Percentiles rank a stretch among this genome's conserved stretches.
Evolutionary conservation across 2,329 filamentous ascomycete genomes (phyloP).

Genomic region (Alternaria rosae): DNA sequence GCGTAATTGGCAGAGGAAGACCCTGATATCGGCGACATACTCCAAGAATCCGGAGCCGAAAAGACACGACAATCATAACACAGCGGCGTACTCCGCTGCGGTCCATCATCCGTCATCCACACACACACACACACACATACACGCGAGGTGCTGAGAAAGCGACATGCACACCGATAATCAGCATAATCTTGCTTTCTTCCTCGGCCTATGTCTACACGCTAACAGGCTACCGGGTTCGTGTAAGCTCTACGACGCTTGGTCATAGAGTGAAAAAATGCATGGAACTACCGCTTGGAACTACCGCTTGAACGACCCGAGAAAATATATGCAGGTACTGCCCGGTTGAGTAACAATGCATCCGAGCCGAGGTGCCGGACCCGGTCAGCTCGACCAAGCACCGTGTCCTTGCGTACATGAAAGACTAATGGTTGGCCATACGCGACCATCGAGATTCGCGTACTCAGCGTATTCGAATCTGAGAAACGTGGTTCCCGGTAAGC

Average conservation of each 20-base stretch:
- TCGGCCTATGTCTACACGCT: background rate
- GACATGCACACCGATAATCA: background rate
- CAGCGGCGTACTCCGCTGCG: background rate
- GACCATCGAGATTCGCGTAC: background rate
- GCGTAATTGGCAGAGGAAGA: background rate
- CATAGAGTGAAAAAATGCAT: background rate
- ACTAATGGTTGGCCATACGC: background rate
- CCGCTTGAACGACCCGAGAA: background rate
- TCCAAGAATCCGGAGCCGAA: background rate
- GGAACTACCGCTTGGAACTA: background rate
- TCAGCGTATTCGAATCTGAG: background rate
- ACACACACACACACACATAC: background rate
- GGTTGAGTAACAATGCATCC: background rate
- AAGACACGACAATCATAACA: background rate
- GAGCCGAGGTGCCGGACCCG: background rate
- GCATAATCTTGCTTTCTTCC: background rate
- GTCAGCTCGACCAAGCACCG: background rate
- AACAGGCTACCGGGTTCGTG: background rate
- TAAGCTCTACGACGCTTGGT: background rate
- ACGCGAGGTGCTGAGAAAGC: background rate
- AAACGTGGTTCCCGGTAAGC: background rate
- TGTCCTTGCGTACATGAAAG: background rate
- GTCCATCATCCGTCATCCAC: background rate
- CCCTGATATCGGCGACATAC: background rate
- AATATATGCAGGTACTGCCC: background rate